Evolutionary conservation across 169 alveolate species (phyloP).

Genomic region (Plasmodium sp.): DNA sequence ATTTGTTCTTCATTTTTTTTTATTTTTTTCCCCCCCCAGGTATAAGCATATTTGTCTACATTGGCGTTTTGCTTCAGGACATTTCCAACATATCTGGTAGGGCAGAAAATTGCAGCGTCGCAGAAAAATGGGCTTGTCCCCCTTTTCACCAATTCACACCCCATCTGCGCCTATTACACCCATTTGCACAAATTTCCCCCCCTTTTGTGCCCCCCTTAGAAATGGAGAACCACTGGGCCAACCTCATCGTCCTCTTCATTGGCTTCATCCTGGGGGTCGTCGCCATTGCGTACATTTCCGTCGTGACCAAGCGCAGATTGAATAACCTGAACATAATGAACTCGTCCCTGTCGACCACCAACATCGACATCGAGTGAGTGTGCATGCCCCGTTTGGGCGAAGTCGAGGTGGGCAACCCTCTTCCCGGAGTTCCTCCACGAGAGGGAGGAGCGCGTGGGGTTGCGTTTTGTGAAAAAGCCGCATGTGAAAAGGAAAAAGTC

Average conservation of each 20-base stretch:
- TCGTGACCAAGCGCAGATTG: constrained; percentile 70
- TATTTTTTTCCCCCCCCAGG: not conserved
- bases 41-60: constrained; percentile 53
- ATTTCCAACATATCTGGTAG: constrained; percentile 64
- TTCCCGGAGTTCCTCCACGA: not conserved
- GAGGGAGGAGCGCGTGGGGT: not conserved
- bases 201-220: not conserved
- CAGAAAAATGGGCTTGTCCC: not conserved
- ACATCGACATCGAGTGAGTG: constrained; percentile 39
- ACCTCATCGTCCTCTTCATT: constrained; percentile 33
- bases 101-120: not conserved
- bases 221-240: constrained; percentile 55
- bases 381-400: not conserved
- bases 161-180: too few relatives aligned
- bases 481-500: not conserved
- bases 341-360: constrained; percentile 33
- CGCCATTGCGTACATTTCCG: constrained; percentile 71
- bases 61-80: constrained; percentile 73
- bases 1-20: not conserved
- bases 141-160: not conserved
- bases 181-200: not conserved
- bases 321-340: constrained; percentile 58
- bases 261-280: constrained; percentile 59
- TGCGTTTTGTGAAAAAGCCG: not conserved
- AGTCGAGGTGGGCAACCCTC: not conserved